These are phyloP conservation scores for Lentinula sp. DNA, from an alignment of 768 basidiomycete species.

Conservation along the genomic window DNA sequence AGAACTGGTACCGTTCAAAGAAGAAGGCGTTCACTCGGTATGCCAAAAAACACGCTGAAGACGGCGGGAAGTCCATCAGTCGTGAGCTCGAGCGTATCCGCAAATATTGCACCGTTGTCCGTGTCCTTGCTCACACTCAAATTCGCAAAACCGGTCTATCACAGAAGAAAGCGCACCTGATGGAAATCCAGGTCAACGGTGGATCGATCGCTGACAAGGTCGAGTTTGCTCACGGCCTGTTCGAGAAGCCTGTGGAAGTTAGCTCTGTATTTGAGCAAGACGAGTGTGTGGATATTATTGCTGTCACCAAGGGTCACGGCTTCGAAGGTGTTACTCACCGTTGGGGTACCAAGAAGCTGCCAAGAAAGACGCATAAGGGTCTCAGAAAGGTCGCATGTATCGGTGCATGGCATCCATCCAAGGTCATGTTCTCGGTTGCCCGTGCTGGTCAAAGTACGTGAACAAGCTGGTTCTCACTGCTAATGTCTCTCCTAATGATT, in stretches of 20 bases:
- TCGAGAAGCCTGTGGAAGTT: conserved; percentile 94
- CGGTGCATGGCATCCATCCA: conserved; percentile 97
- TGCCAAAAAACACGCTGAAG: conserved; percentile 98
- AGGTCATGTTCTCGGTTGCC: conserved; percentile 99
- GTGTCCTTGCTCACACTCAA: conserved; percentile 98
- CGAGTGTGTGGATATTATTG: conserved; percentile 94
- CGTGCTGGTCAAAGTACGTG: conserved; percentile 98
- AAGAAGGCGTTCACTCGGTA: conserved; percentile 99
- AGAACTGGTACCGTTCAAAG: conserved; percentile 99
- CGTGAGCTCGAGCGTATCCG: conserved; percentile 99
- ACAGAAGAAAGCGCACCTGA: conserved; percentile 99
- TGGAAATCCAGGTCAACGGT: conserved; percentile 99
- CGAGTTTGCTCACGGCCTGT: conserved; percentile 86
- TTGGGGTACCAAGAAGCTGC: conserved; percentile 99
- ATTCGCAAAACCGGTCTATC: conserved; percentile 95
- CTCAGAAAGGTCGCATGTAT: conserved; percentile 99
- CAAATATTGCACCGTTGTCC: conserved; percentile 99
- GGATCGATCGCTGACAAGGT: conserved; percentile 96
- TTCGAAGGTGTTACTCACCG: conserved; percentile 99
- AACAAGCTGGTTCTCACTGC: background rate
- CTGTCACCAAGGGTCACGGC: conserved; percentile 98
- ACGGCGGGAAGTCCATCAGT: conserved; percentile 83
- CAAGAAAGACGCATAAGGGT: conserved; percentile 99
- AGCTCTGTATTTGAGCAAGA: conserved; percentile 89
- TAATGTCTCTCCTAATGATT: background rate